Evolutionary conservation across 495 filamentous ascomycete genomes (phyloP).

Genomic region (Podospora anserina): DNA sequence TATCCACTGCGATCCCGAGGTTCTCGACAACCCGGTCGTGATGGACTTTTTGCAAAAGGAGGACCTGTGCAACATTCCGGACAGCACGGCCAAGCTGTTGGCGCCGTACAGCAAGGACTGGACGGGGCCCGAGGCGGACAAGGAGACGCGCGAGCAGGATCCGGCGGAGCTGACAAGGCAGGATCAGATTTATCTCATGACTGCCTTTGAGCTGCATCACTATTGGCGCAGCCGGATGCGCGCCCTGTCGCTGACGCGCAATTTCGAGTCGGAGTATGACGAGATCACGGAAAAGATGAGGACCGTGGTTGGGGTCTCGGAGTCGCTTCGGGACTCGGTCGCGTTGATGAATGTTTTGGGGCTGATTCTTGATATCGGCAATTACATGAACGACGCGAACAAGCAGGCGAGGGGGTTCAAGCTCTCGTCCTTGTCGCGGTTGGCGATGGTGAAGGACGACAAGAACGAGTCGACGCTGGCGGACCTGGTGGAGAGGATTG

Average conservation of each 20-base stretch:
- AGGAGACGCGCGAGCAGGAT: conserved; percentile 79
- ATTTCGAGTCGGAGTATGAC: conserved; percentile 86
- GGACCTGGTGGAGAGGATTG: conserved; percentile 95
- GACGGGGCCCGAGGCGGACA: conserved; percentile 83
- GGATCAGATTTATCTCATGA: conserved; percentile 91
- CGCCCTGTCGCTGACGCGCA: conserved; percentile 79
- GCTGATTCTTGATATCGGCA: conserved; percentile 94
- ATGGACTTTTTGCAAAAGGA: conserved; percentile 96
- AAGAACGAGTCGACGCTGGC: conserved; percentile 97
- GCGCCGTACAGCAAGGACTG: conserved; percentile 94
- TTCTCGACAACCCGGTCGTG: conserved; percentile 88
- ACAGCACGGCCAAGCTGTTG: conserved; percentile 86
- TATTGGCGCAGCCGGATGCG: conserved; percentile 99
- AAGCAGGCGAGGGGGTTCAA: conserved; percentile 99
- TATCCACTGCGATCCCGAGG: conserved; percentile 88
- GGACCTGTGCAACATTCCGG: conserved; percentile 85
- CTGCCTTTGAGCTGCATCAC: conserved; percentile 91
- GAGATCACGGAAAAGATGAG: conserved; percentile 78
- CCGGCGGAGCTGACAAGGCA: conserved; percentile 85
- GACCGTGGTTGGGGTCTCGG: conserved; percentile 79
- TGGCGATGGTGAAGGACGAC: conserved; percentile 98
- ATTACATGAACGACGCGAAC: conserved; percentile 99
- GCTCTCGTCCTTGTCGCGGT: conserved; percentile 84
- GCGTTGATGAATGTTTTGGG: conserved; percentile 93
- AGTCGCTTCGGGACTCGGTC: conserved; percentile 85